A percentile compares a stretch with the other conserved stretches of the same genome.
These are phyloP conservation scores for Pythium biforme DNA, from an alignment of 352 stramenopile genomes.

Conservation along the genomic window DNA sequence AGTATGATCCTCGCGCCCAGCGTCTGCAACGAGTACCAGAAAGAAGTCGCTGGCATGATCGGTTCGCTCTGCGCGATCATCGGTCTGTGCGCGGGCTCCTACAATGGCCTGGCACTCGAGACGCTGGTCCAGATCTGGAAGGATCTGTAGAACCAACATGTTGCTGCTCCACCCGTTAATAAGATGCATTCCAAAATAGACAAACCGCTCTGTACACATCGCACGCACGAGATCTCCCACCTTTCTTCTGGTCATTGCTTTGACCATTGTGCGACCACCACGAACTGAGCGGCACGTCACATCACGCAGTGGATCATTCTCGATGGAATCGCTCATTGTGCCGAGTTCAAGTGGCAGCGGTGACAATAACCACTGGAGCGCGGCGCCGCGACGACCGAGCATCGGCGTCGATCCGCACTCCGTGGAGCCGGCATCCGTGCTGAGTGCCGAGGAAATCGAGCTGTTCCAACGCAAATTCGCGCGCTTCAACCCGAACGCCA, in stretches of 20 bases:
- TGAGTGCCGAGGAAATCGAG: conserved; percentile 52
- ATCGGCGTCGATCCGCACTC: conserved; percentile 25
- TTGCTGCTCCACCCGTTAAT: neutral
- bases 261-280: neutral
- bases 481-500: conserved; percentile 37
- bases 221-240: neutral
- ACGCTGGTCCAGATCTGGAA: conserved; percentile 52
- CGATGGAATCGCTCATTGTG: neutral
- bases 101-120: conserved; percentile 73
- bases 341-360: neutral
- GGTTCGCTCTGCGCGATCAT: conserved; percentile 68
- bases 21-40: conserved; percentile 74
- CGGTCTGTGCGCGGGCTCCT: conserved; percentile 70
- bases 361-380: neutral
- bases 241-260: neutral
- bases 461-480: conserved; percentile 54
- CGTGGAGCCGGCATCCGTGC: conserved; percentile 34
- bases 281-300: neutral
- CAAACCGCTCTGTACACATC: neutral
- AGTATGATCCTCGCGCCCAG: conserved; percentile 76
- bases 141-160: conserved; percentile 10
- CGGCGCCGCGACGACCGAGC: conserved; percentile 1
- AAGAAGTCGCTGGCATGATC: conserved; percentile 77
- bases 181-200: conserved; percentile 16
- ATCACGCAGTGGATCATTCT: neutral